These are phyloP conservation scores for Globisporangium solare DNA, from an alignment of 352 stramenopile genomes.

Conservation along the genomic window DNA sequence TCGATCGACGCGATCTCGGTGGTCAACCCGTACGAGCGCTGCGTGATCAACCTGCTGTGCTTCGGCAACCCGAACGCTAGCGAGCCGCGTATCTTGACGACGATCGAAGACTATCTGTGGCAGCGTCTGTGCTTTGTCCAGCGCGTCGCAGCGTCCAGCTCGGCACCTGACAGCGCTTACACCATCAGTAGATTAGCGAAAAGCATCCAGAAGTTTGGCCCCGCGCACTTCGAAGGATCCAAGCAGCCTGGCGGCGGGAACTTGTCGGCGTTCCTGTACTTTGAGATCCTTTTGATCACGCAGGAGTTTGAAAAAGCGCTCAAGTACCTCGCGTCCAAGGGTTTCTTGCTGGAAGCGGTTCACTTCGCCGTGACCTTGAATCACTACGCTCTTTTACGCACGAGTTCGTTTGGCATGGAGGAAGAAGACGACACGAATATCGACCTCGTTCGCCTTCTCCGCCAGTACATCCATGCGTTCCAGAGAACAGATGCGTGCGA, in stretches of 20 bases:
- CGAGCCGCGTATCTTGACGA: constrained; percentile 68
- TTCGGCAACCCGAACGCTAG: constrained; percentile 76
- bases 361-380: constrained; percentile 81
- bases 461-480: constrained; percentile 82
- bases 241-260: constrained; percentile 29
- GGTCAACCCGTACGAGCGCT: constrained; percentile 73
- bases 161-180: constrained; percentile 51
- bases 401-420: constrained; percentile 42
- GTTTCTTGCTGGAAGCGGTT: constrained; percentile 70
- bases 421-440: constrained; percentile 63
- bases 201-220: constrained; percentile 75
- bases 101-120: constrained; percentile 85
- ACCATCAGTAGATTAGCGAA: constrained; percentile 56
- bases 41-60: constrained; percentile 77
- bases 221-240: constrained; percentile 59
- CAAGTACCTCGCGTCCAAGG: constrained; percentile 76
- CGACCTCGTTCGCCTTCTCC: constrained; percentile 70
- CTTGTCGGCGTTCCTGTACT: constrained; percentile 68
- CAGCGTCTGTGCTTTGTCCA: constrained; percentile 81
- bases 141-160: constrained; percentile 27
- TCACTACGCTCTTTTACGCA: constrained; percentile 68
- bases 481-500: constrained; percentile 71
- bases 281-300: constrained; percentile 74
- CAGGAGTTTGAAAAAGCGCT: constrained; percentile 80
- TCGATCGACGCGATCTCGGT: constrained; percentile 70